phyloP scores from a whole-genome alignment of 345 rosid species.

The Melaleuca alternifolia region DNA sequence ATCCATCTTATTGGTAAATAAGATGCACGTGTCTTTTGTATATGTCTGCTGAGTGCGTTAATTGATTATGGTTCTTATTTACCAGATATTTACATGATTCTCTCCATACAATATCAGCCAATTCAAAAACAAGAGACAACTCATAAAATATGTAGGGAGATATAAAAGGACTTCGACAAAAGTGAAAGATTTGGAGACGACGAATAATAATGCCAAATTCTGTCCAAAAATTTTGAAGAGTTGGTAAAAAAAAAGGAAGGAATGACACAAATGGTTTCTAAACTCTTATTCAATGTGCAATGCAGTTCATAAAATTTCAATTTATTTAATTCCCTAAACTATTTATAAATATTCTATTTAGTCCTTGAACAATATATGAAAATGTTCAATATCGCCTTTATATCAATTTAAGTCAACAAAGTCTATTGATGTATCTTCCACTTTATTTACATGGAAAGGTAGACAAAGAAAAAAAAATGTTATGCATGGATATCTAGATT shows the following conservation, averaged over 20 bases:
- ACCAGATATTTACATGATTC: background rate
- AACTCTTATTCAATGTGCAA: no score
- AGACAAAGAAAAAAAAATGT: no score
- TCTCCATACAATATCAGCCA: background rate
- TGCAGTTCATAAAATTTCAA: no score
- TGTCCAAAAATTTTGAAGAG: background rate
- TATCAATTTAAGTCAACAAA: no score
- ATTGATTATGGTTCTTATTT: background rate
- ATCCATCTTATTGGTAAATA: no score
- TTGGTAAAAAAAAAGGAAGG: background rate
- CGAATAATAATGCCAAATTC: background rate
- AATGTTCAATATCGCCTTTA: no score
- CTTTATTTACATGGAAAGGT: no score
- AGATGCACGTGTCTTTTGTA: background rate
- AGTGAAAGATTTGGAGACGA: background rate
- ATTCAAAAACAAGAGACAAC: background rate
- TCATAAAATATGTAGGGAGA: background rate
- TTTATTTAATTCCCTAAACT: no score
- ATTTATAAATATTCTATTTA: no score
- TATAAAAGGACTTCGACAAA: background rate
- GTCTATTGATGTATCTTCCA: no score
- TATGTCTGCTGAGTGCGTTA: background rate
- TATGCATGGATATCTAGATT: no score
- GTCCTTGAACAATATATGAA: no score
- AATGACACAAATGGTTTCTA: background rate